Conservation (phyloP, 192 early-diverging fungal species). For the Dimargaris cristalligena region DNA sequence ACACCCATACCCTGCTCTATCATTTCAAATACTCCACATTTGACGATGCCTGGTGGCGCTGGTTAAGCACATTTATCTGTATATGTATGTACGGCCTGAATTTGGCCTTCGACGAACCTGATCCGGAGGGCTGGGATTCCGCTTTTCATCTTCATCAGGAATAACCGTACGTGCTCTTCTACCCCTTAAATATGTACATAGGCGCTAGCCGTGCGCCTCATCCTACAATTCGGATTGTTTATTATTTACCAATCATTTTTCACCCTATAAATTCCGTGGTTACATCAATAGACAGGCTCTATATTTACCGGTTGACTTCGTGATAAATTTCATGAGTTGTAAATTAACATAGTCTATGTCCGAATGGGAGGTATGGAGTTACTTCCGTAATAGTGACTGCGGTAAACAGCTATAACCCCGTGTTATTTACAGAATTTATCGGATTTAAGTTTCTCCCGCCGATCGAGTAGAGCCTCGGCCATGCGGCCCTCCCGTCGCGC, state of each 20-base stretch:
- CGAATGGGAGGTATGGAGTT: too few relatives aligned
- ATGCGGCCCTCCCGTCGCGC: constrained; percentile 14
- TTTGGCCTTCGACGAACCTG: not conserved
- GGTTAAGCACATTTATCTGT: not conserved
- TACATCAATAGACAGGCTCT: not conserved
- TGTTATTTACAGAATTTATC: constrained; percentile 15
- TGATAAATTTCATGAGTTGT: too few relatives aligned
- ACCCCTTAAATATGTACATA: not conserved
- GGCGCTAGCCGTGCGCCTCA: not conserved
- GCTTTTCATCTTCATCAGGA: not conserved
- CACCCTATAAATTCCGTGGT: not conserved
- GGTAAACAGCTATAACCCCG: not conserved
- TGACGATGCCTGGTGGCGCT: not conserved
- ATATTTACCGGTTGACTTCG: too few relatives aligned
- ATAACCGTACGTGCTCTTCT: too few relatives aligned
- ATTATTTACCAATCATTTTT: not conserved
- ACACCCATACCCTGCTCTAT: not conserved
- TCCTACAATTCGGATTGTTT: not conserved
- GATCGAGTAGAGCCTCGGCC: constrained; percentile 16
- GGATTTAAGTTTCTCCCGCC: constrained; percentile 15
- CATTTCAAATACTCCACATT: not conserved
- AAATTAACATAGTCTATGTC: too few relatives aligned
- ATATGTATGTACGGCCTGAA: not conserved
- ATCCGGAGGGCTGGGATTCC: not conserved
- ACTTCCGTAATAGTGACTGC: not conserved